A percentile compares a stretch with the other conserved stretches of the same genome.
Conservation (phyloP, 805 yeast genomes). For the Hagleromyces aurorensis region DNA sequence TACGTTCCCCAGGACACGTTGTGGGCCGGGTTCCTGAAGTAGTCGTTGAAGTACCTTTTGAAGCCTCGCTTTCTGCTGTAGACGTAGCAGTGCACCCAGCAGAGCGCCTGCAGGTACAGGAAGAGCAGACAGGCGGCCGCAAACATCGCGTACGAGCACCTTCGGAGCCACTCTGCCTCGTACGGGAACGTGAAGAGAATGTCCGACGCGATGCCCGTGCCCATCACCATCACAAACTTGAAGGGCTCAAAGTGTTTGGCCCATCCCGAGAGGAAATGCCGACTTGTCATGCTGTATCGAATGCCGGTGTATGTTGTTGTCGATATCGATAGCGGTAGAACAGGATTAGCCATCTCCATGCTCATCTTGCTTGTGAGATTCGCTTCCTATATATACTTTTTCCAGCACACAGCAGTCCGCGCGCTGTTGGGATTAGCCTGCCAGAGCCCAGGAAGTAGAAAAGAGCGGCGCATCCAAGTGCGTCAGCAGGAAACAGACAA, state of each 20-base stretch:
- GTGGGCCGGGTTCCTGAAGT: slow-evolving; percentile 33
- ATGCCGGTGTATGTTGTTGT: too few species aligned
- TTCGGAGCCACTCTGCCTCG: slow-evolving; percentile 47
- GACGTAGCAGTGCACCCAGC: slow-evolving; percentile 34
- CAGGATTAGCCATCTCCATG: too few species aligned
- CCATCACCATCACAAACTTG: slow-evolving; percentile 77
- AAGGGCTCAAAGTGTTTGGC: slow-evolving; percentile 38
- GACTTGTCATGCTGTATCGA: too few species aligned
- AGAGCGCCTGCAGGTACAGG: slow-evolving; percentile 35
- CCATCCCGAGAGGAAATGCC: too few species aligned
- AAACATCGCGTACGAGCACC: slow-evolving; percentile 56
- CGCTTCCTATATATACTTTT: too few species aligned
- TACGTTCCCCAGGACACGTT: slow-evolving; percentile 69
- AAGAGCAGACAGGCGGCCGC: slow-evolving; percentile 46
- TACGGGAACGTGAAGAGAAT: slow-evolving; percentile 62
- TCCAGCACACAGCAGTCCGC: too few species aligned
- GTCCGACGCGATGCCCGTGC: slow-evolving; percentile 64
- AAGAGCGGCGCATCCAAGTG: too few species aligned
- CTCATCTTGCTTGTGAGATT: too few species aligned
- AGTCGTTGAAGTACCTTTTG: slow-evolving; percentile 26
- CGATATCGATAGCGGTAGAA: too few species aligned
- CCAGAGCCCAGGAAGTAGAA: too few species aligned
- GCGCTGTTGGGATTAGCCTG: too few species aligned
- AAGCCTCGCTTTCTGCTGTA: slow-evolving; percentile 22
- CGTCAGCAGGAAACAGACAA: too few species aligned